Evolutionary conservation across 306 rosid species (phyloP), one percentile per base, ranked within the genome.

Genomic region (Inga oerstediana): DNA sequence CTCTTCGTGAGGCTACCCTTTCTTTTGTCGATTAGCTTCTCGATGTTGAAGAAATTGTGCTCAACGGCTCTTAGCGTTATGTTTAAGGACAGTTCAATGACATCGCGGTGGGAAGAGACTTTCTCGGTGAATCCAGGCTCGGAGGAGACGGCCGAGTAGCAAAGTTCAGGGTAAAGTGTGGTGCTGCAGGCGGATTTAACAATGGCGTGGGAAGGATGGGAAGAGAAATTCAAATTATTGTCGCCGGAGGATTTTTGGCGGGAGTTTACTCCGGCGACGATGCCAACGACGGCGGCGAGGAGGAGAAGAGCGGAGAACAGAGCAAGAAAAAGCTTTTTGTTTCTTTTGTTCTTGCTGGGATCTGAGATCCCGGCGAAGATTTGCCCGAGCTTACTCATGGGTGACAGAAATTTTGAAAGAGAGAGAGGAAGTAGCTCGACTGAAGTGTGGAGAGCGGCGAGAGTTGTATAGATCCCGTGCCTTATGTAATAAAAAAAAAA

Each of bases 141-240:
- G 0, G 83, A 48, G 48, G 91, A 32, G 8, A 91, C 58, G 15
- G 91, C 71, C 52, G 95, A 86, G 82, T 84, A 81, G 86, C 98
- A 94, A 0, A 94, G 68, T 0, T 89, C 87, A 0, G 93, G 98
- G 88, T 88, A 94, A 3, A 90, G 68, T 3, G 98, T 89, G 81
- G 37, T 41, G 73, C 92, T 85, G 80, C 98, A 94, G 0, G 93
- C 88, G 48, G 13, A 64, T 85, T 89, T 89, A 9, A 92, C 83
- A 4, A 94, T 75, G 79, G 85, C 81, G 48, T 92, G 97, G 13
- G 88, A 52, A 0, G 85, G 9, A 0, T 87, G 79, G 82, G 72
- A 12, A 4, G 67, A 43, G 32, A 5, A 51, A 11, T 24, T 35
- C 45, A 37, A 67, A 39, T 8, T 20, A 0, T 66, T 44, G 48